phyloP scores from a whole-genome alignment of 495 filamentous ascomycete species.

The Tetracladium marchalianum region DNA sequence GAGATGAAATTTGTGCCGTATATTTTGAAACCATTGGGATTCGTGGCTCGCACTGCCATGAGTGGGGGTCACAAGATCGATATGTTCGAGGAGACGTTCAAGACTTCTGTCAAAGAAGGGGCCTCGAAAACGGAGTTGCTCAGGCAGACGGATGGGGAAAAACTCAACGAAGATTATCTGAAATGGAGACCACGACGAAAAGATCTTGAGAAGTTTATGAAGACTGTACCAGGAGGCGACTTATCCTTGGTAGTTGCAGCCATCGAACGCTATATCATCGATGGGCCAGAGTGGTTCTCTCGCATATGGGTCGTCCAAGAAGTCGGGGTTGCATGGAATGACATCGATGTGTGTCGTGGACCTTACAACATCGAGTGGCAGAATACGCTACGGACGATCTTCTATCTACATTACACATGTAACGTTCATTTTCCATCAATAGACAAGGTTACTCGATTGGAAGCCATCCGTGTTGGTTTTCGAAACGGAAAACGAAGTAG shows the following conservation, averaged over 20 bases:
- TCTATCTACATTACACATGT: background rate
- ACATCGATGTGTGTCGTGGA: background rate
- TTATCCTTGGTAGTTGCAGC: background rate
- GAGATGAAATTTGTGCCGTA: background rate
- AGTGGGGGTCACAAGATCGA: background rate
- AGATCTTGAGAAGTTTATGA: background rate
- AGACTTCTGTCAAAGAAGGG: background rate
- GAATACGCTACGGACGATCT: background rate
- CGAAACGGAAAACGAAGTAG: background rate
- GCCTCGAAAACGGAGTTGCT: background rate
- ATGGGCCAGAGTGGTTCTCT: background rate
- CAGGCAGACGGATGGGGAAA: background rate
- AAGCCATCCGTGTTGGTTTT: background rate
- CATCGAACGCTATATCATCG: slow-evolving; percentile 1
- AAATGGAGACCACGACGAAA: background rate
- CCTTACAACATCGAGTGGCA: background rate
- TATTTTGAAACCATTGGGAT: background rate
- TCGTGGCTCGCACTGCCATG: background rate
- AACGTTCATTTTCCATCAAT: background rate
- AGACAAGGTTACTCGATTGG: background rate
- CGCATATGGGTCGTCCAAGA: slow-evolving; percentile 11
- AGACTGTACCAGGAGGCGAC: background rate
- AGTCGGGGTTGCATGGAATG: background rate
- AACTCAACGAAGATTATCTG: background rate
- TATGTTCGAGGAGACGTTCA: background rate